Evolutionary conservation across 2,329 filamentous ascomycete species (phyloP).

Genomic region (Colletotrichum echinochloae): DNA sequence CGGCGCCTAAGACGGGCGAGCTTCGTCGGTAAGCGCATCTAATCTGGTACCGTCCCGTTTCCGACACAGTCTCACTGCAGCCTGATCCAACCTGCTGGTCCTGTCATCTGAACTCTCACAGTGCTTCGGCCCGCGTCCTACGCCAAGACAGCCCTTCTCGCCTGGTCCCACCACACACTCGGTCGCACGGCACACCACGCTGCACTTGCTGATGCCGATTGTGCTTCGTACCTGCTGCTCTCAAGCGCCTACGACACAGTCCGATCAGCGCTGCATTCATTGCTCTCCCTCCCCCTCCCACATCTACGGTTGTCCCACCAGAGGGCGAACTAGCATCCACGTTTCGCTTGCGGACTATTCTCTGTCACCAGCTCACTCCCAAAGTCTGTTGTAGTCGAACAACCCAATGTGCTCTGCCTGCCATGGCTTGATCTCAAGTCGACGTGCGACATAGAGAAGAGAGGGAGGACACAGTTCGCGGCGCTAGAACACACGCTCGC

Average conservation of each 20-base stretch:
- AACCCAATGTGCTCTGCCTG: background rate
- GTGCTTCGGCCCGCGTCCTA: constrained; percentile 23
- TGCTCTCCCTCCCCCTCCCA: constrained; percentile 8
- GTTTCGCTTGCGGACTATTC: background rate
- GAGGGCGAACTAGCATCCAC: constrained; percentile 12
- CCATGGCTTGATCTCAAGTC: constrained; percentile 8
- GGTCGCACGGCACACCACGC: constrained; percentile 15
- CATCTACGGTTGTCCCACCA: constrained; percentile 10
- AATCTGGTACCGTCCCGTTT: background rate
- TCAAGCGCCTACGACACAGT: constrained; percentile 20
- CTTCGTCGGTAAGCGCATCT: background rate
- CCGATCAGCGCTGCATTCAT: constrained; percentile 37
- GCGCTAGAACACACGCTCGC: background rate
- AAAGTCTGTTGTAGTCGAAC: background rate
- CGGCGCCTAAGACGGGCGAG: background rate
- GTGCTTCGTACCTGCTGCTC: constrained; percentile 6
- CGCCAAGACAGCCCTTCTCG: constrained; percentile 15
- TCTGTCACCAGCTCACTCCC: background rate
- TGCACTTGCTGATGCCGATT: background rate
- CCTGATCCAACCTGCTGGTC: constrained; percentile 29
- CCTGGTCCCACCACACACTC: constrained; percentile 10
- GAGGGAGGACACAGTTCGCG: background rate
- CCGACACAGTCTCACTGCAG: constrained; percentile 28
- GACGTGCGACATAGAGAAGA: too few relatives aligned
- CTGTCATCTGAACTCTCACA: constrained; percentile 31